phyloP scores from a whole-genome alignment of 441 rosid species.

The Populus hybrid region DNA sequence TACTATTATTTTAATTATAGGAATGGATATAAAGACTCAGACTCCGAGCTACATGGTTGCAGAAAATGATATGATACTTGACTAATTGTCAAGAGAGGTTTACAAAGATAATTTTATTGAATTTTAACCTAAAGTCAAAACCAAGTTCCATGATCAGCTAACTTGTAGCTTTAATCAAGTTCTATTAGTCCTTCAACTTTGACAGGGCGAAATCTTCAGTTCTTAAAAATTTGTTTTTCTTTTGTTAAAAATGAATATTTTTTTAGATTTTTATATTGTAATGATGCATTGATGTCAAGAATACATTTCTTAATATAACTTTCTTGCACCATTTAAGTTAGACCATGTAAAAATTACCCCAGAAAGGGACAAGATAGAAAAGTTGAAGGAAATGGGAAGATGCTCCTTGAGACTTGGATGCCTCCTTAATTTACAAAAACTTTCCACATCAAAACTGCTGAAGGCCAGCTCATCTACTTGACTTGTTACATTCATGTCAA shows the following conservation, averaged over 20 bases:
- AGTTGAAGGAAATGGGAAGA: neutral
- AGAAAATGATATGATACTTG: neutral
- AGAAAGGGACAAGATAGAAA: neutral
- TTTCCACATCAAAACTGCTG: neutral
- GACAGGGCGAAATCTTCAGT: neutral
- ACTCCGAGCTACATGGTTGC: neutral
- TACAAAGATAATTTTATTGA: no score
- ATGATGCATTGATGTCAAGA: no score
- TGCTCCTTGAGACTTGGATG: neutral
- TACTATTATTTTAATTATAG: neutral
- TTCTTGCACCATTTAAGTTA: neutral
- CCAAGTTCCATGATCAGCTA: neutral
- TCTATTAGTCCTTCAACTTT: neutral
- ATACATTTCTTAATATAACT: no score
- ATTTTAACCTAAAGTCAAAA: neutral
- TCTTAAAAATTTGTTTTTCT: neutral
- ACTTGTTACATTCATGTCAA: neutral
- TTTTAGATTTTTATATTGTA: no score
- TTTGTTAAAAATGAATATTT: no score
- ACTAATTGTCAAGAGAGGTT: neutral
- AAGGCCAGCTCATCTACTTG: neutral
- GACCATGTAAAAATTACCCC: neutral
- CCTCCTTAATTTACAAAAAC: neutral
- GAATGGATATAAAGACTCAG: neutral
- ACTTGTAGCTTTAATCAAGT: neutral